Base-by-base conservation (phyloP, 176 grass and related monocot species). In the Oryza coarctata region DNA sequence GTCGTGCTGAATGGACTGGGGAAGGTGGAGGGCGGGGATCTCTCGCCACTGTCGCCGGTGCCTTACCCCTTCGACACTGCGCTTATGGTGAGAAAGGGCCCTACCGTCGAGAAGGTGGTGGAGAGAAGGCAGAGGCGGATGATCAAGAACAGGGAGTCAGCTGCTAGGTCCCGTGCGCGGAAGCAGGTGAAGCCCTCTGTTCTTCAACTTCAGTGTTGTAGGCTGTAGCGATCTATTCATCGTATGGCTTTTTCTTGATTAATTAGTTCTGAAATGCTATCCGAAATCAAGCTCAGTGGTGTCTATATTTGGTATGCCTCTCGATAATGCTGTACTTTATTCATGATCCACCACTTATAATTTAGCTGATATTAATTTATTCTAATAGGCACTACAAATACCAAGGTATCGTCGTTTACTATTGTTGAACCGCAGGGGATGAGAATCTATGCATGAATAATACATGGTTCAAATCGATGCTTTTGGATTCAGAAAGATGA, bases 81-180 rank as follows among this genome's bases (percentile, higher is more conserved):
- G 31, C 30, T 88, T 49, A 88, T 87, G 90, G 85, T 73, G 14
- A 88, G 94, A 82, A 97, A 92, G 55, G 84, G 89, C 0, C 84
- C 84, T 0, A 77, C 91, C 63, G 63, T 97, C 20, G 91, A 97
- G 92, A 97, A 97, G 87, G 94, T 94, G 64, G 91, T 87, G 3
- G 94, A 97, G 86, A 91, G 94, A 80, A 77, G 91, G 77, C 91
- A 93, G 70, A 65, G 91, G 40, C 88, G 94, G 64, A 97, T 97
- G 94, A 91, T 97, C 87, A 97, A 97, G 88, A 97, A 97, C 76
- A 77, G 94, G 79, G 94, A 97, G 88, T 97, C 94, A 0, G 94
- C 94, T 7, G 88, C 94, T 17, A 91, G 94, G 71, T 97, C 94
- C 44, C 88, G 94, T 17, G 91, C 87, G 10, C 82, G 91, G 80